phyloP scores from a whole-genome alignment of 345 rosid species.

The Sapria himalayana region DNA sequence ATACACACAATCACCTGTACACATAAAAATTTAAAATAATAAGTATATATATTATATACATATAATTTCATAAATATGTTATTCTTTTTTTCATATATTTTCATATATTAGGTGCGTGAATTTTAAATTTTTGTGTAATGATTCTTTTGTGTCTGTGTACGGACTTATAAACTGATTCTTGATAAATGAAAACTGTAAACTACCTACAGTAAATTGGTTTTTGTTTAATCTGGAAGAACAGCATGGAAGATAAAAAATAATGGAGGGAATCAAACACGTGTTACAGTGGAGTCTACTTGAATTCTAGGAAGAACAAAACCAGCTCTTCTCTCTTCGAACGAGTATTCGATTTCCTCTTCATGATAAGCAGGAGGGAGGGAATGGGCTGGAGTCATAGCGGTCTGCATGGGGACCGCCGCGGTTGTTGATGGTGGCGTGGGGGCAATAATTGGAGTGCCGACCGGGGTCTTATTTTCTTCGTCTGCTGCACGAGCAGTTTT shows the following conservation, averaged over 20 bases:
- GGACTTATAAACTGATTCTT: too few species aligned
- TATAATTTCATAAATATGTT: too few species aligned
- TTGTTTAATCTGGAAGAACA: not conserved
- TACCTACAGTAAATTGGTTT: too few species aligned
- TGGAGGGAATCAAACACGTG: constrained; percentile 38
- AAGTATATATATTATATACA: too few species aligned
- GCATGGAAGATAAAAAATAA: too few species aligned
- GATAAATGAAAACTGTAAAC: too few species aligned
- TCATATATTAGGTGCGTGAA: too few species aligned
- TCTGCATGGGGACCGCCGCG: constrained; percentile 62
- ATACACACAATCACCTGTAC: too few species aligned
- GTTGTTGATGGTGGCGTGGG: constrained; percentile 56
- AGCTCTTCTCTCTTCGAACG: constrained; percentile 78
- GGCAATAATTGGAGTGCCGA: constrained; percentile 25
- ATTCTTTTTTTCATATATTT: too few species aligned
- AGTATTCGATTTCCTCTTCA: constrained; percentile 44
- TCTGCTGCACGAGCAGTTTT: constrained; percentile 18
- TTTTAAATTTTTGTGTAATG: too few species aligned
- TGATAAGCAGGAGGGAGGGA: constrained; percentile 10
- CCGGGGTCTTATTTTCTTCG: constrained; percentile 54
- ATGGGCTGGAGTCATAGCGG: constrained; percentile 40
- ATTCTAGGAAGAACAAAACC: constrained; percentile 36
- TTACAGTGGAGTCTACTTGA: constrained; percentile 17
- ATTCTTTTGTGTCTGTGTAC: too few species aligned
- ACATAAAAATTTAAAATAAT: too few species aligned